phyloP scores from a whole-genome alignment of 2,329 filamentous ascomycete species.

The Pseudocercospora fuligena region DNA sequence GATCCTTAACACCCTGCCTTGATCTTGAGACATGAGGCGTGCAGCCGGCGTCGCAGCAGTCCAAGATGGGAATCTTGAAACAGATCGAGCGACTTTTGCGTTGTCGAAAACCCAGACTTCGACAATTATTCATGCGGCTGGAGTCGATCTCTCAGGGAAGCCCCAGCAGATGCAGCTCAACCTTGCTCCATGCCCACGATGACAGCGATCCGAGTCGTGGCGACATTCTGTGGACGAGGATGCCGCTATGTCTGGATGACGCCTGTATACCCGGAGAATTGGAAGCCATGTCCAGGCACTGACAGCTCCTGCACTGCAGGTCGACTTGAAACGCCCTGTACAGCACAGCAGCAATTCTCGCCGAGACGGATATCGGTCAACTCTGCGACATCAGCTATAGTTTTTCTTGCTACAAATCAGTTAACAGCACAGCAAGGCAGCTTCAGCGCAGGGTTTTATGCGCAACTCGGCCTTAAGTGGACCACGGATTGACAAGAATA shows the following conservation, averaged over 20 bases:
- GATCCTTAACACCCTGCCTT: neutral
- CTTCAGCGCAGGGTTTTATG: neutral
- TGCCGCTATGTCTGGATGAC: neutral
- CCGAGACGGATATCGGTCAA: constrained; percentile 2
- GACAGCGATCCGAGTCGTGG: neutral
- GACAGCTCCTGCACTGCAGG: neutral
- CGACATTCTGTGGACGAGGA: neutral
- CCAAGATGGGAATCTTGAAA: neutral
- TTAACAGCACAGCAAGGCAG: neutral
- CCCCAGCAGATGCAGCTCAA: neutral
- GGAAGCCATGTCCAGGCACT: constrained; percentile 5
- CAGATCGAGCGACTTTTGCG: neutral
- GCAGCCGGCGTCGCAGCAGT: neutral
- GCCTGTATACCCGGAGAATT: constrained; percentile 3
- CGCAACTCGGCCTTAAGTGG: neutral
- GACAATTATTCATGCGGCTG: neutral
- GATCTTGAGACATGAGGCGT: neutral
- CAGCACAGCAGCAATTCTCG: neutral
- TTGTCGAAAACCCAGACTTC: neutral
- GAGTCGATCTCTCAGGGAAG: neutral
- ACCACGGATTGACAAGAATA: neutral
- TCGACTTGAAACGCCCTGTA: constrained; percentile 1
- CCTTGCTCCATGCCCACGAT: neutral
- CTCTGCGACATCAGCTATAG: neutral
- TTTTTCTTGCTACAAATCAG: neutral